Base-by-base conservation (phyloP, 2,329 filamentous ascomycete species). In the Botrytis fragariae region DNA sequence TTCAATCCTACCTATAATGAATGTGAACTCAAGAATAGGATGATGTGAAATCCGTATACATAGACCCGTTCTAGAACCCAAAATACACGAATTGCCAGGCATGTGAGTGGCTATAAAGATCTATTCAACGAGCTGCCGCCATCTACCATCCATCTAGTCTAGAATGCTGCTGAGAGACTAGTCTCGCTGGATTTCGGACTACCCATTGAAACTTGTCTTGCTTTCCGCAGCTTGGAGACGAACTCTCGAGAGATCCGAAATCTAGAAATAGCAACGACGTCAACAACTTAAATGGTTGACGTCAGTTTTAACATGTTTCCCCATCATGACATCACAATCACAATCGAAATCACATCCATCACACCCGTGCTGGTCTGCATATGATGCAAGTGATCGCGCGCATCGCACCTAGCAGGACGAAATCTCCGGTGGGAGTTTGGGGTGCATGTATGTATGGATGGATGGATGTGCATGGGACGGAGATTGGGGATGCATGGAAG, bases 321-420 rank as follows among this genome's bases (percentile, higher is more conserved):
- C 65, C 45, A 69, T 35, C 12, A 69, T 69, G 65, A 57, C 65
- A 69, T 69, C 65, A 68, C 45, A 14, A 35, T 32, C 42, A 54
- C 10, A 54, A 29, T 39, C 60, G 2, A 29, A 59, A 69, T 69
- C 65, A 57, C 3, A 54, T 18, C 37, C 25, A 57, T 57, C 51
- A 57, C n/a, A 57, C n/a, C n/a, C 14, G 25, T 18, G 25, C n/a
- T 14, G 14, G 14, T 57, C 51, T 57, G 51, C 51, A 57, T 57
- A 57, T 57, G n/a, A 57, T 57, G 51, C 51, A 57, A 57, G 51
- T 57, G 51, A 57, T 57, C 51, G 14, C n/a, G 29, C 22, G 35
- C 20, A 25, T 61, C 25, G 18, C n/a, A 51, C 32, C 51, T n/a
- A 57, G 51, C 51, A 29, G 51, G 51, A 57, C n/a, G 8, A 57